Evolutionary conservation across 352 stramenopile genomes (phyloP).

Genomic region (Phytophthora aleatoria): DNA sequence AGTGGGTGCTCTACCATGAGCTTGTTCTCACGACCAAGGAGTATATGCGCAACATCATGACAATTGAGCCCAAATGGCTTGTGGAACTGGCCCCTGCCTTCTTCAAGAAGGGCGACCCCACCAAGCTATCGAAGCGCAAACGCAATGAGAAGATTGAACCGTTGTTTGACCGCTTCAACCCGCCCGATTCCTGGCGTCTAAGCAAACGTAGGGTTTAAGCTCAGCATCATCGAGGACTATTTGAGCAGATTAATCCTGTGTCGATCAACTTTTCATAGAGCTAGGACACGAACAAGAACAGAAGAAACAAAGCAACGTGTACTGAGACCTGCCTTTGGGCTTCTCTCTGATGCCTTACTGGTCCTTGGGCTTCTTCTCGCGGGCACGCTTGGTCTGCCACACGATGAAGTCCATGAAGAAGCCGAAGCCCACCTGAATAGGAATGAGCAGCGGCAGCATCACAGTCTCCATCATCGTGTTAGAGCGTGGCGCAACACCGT

Average conservation of each 20-base stretch:
- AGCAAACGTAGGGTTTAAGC: conserved; percentile 94
- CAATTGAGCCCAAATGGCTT: conserved; percentile 99
- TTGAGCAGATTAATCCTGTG: background rate
- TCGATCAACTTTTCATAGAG: background rate
- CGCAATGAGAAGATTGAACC: conserved; percentile 99
- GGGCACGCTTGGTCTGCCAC: conserved; percentile 52
- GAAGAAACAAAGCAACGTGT: conserved; percentile 1
- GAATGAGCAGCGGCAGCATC: conserved; percentile 61
- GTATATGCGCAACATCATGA: conserved; percentile 99
- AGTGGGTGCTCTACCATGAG: conserved; percentile 99
- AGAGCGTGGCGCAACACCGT: conserved; percentile 70
- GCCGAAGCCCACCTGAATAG: conserved; percentile 76
- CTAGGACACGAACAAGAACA: background rate
- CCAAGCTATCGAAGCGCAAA: conserved; percentile 98
- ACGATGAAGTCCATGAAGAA: conserved; percentile 87
- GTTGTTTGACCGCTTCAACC: conserved; percentile 98
- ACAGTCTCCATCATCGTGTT: conserved; percentile 79
- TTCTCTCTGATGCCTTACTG: conserved; percentile 32
- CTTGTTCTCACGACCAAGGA: conserved; percentile 96
- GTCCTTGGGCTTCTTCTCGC: conserved; percentile 66
- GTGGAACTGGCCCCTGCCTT: conserved; percentile 96
- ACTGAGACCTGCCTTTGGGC: background rate
- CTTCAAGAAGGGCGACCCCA: conserved; percentile 98
- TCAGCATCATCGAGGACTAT: conserved; percentile 1
- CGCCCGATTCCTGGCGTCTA: conserved; percentile 96